These are phyloP conservation scores for Rubia occidens DNA, from an alignment of 305 asterid species.

Conservation along the genomic window DNA sequence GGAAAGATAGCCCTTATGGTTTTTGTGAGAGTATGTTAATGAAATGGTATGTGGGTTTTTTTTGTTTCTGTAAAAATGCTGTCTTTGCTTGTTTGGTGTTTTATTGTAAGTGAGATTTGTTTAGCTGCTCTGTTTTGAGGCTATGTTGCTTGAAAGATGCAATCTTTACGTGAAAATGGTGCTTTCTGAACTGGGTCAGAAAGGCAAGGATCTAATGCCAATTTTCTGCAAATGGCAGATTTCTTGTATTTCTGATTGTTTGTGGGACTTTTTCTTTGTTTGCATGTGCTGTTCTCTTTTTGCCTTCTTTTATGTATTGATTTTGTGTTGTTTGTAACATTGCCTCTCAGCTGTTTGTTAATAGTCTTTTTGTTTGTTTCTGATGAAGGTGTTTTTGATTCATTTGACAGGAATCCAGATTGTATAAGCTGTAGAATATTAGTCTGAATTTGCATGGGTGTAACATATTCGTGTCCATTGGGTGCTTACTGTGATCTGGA, in stretches of 20 bases:
- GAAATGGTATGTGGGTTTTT: slow-evolving; percentile 11
- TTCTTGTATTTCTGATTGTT: neutral
- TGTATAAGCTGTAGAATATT: slow-evolving; percentile 24
- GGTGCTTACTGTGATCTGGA: slow-evolving; percentile 41
- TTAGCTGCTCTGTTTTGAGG: slow-evolving; percentile 2
- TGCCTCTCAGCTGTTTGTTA: slow-evolving; percentile 10
- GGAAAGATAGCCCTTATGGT: neutral
- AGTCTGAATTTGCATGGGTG: slow-evolving; percentile 64
- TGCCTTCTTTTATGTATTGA: neutral
- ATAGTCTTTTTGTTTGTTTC: neutral
- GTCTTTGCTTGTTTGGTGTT: slow-evolving; percentile 6
- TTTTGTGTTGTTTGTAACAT: slow-evolving; percentile 13
- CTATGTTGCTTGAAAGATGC: neutral
- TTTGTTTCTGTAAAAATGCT: neutral
- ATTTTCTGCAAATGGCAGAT: slow-evolving; percentile 8
- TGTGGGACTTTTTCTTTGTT: slow-evolving; percentile 1
- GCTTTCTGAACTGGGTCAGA: slow-evolving; percentile 1
- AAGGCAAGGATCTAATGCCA: neutral
- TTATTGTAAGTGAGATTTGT: neutral
- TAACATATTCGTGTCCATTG: slow-evolving; percentile 51
- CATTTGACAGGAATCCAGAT: slow-evolving; percentile 31
- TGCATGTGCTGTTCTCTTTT: neutral
- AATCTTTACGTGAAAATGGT: neutral
- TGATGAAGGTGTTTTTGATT: slow-evolving; percentile 1
- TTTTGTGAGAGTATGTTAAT: slow-evolving; percentile 3